phyloP scores from a whole-genome alignment of 1,284 basidiomycete genomes.

The Leccinum griseonigrum region DNA sequence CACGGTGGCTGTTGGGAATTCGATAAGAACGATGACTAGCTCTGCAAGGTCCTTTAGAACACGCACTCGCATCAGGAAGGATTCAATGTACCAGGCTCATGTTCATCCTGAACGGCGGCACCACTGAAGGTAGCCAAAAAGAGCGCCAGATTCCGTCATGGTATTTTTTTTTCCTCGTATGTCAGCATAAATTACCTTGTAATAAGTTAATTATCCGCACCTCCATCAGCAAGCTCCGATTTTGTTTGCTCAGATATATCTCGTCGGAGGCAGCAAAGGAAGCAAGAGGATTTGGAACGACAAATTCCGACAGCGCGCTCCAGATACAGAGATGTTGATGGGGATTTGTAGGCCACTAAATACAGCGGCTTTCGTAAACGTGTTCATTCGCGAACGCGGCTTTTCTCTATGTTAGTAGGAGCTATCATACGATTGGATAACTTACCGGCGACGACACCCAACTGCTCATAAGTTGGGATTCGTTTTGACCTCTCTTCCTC shows the following conservation, averaged over 20 bases:
- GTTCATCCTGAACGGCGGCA: slow-evolving; percentile 56
- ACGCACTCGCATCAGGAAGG: slow-evolving; percentile 71
- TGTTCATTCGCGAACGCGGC: slow-evolving; percentile 79
- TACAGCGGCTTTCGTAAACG: slow-evolving; percentile 72
- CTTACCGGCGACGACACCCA: slow-evolving; percentile 73
- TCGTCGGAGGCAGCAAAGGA: slow-evolving; percentile 35
- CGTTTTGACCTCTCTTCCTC: slow-evolving; percentile 66
- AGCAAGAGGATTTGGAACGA: slow-evolving; percentile 38
- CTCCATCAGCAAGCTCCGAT: slow-evolving; percentile 38
- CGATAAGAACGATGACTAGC: slow-evolving; percentile 64
- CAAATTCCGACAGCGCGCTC: slow-evolving; percentile 50
- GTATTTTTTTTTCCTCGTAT: slow-evolving; percentile 76
- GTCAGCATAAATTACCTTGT: slow-evolving; percentile 9
- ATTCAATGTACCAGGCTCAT: slow-evolving; percentile 48
- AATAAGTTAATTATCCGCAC: slow-evolving; percentile 26
- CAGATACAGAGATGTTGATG: slow-evolving; percentile 74
- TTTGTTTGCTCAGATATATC: slow-evolving; percentile 34
- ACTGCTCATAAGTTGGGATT: slow-evolving; percentile 69
- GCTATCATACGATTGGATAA: slow-evolving; percentile 8
- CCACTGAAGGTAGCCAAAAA: slow-evolving; percentile 78
- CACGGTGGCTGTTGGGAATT: slow-evolving; percentile 70
- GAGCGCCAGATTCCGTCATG: slow-evolving; percentile 88
- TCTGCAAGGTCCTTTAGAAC: slow-evolving; percentile 55
- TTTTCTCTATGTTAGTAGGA: slow-evolving; percentile 23
- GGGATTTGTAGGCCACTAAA: slow-evolving; percentile 58